Evolutionary conservation across 2,329 filamentous ascomycete species (phyloP), one percentile per base, ranked within the genome.

Genomic region (Hypoxylon sp.): DNA sequence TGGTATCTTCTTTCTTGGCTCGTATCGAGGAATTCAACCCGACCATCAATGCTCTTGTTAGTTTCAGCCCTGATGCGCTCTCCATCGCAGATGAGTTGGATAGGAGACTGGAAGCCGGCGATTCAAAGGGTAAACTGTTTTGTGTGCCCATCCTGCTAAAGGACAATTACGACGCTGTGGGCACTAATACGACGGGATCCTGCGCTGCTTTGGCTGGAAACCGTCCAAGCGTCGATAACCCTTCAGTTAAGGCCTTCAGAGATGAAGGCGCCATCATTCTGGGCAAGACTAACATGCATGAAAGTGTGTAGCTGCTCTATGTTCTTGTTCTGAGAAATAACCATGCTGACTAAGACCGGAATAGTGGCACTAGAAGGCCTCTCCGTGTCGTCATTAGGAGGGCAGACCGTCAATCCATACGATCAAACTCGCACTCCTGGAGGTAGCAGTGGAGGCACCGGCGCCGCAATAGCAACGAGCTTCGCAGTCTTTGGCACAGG

Each of bases 341-440:
- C 10, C 17, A 30, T 63, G 45, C 56, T 70, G 41, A 65, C 60
- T 14, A 41, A 51, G 21, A 23, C 11, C 41, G 30, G 5, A 34
- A 58, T 30, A 71, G 68, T 91, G 55, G 89, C 89, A 0, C 79
- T 91, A 0, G 88, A 91, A 72, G 89, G 89, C 0, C 80, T 90
- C 41, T 85, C 84, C 1, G 87, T 89, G 1, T 90, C 88, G 0
- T 90, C 87, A 0, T 75, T 89, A 0, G 88, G 87, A 11, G 89
- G 89, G 0, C 89, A 91, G 76, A 90, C 89, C 0, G 75, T 87
- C 66, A 91, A 91, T 74, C 88, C 89, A 5, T 90, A 90, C 67
- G 88, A 89, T 74, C 75, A 78, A 2, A 83, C 82, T 0, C 81
- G 88, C n/a, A 91, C 89, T 0, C 89, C 89, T 0, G 89, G 89